Evolutionary conservation across 2,329 filamentous ascomycete genomes (phyloP).

Genomic region (Cladosporium phlei): DNA sequence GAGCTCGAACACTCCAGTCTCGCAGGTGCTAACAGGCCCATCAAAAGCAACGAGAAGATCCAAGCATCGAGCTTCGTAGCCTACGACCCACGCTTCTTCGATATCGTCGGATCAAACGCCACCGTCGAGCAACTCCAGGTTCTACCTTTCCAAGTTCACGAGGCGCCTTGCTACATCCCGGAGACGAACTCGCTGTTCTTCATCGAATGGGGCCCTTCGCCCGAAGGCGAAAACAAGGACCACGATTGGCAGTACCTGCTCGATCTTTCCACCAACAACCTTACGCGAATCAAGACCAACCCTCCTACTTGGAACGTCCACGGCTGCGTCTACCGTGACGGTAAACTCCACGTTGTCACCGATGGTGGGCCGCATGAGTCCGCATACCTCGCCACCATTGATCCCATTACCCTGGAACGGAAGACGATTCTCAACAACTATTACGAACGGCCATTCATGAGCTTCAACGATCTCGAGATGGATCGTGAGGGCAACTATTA

Average conservation of each 20-base stretch:
- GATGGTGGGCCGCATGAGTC: constrained; percentile 23
- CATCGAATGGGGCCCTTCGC: constrained; percentile 10
- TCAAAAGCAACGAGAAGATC: constrained; percentile 14
- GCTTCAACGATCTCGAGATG: constrained; percentile 54
- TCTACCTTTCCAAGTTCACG: constrained; percentile 22
- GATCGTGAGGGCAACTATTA: constrained; percentile 38
- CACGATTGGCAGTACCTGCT: constrained; percentile 15
- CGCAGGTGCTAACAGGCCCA: background rate
- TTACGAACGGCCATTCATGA: constrained; percentile 57
- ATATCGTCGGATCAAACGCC: constrained; percentile 24
- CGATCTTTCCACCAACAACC: constrained; percentile 5
- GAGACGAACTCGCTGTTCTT: constrained; percentile 25
- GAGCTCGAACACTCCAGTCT: too few species aligned
- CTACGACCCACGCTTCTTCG: constrained; percentile 25
- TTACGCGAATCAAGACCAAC: constrained; percentile 16
- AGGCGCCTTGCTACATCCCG: constrained; percentile 25
- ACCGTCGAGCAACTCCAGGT: constrained; percentile 22
- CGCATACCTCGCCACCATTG: constrained; percentile 18
- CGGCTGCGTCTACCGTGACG: constrained; percentile 24
- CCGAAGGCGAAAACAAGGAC: background rate
- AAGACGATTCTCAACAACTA: constrained; percentile 52
- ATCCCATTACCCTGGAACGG: constrained; percentile 16
- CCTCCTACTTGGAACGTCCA: constrained; percentile 23
- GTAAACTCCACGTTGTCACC: constrained; percentile 22
- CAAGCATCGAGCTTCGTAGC: constrained; percentile 24